Evolutionary conservation across 306 rosid genomes (phyloP).

Genomic region (Hippophae rhamnoides): DNA sequence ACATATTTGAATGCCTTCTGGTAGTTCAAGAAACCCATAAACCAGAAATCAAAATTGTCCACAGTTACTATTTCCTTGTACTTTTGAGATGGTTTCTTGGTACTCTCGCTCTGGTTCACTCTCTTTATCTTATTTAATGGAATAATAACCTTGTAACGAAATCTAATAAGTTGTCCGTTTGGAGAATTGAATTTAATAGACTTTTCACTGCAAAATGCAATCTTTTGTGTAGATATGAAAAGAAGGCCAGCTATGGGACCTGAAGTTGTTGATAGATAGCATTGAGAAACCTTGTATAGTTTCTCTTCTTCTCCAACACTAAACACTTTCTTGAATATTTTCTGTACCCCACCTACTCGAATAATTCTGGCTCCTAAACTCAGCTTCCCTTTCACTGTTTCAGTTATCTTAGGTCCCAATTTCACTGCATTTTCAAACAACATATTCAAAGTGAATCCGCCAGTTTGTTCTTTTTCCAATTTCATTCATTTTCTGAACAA

Average conservation of each 20-base stretch:
- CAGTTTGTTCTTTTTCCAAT: too few relatives aligned
- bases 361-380: constrained; percentile 59
- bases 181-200: constrained; percentile 43
- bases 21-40: constrained; percentile 56
- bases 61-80: constrained; percentile 46
- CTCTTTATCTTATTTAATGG: constrained; percentile 32
- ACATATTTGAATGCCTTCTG: constrained; percentile 35
- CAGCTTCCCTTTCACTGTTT: constrained; percentile 54
- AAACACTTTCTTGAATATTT: constrained; percentile 40
- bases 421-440: constrained; percentile 33
- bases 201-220: constrained; percentile 66
- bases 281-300: constrained; percentile 46
- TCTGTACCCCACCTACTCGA: constrained; percentile 48
- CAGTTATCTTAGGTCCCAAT: constrained; percentile 45
- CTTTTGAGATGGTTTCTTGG: constrained; percentile 39
- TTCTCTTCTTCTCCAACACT: constrained; percentile 45
- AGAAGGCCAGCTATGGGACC: constrained; percentile 73
- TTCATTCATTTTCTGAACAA: too few relatives aligned
- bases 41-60: constrained; percentile 58
- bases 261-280: constrained; percentile 58
- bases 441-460: too few relatives aligned
- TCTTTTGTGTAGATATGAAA: constrained; percentile 55
- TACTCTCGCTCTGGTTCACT: constrained; percentile 35
- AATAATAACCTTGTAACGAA: constrained; percentile 48
- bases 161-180: constrained; percentile 33